A percentile compares a stretch with the other conserved stretches of the same genome.
Conservation (phyloP, 495 filamentous ascomycete genomes). For the Penicillium cataractarum region DNA sequence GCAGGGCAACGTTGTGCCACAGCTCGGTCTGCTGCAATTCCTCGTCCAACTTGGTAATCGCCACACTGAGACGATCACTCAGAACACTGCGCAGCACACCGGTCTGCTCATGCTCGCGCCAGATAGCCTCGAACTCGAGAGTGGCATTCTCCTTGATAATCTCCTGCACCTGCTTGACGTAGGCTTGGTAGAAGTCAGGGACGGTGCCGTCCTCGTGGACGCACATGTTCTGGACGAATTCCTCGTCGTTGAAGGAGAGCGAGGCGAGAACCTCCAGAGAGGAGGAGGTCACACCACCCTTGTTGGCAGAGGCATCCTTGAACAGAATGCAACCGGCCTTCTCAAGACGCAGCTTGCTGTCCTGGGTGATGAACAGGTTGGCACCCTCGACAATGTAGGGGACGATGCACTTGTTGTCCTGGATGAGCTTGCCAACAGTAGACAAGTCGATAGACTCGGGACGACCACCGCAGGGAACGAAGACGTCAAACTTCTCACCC, state of each 20-base stretch:
- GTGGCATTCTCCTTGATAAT: conserved; percentile 86
- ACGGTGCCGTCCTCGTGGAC: conserved; percentile 73
- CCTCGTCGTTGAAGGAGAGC: conserved; percentile 86
- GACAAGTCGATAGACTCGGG: conserved; percentile 95
- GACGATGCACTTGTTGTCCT: conserved; percentile 77
- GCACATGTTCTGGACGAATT: conserved; percentile 94
- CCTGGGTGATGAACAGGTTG: conserved; percentile 98
- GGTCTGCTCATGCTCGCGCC: conserved; percentile 87
- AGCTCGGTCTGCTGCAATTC: conserved; percentile 90
- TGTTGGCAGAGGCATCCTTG: conserved; percentile 98
- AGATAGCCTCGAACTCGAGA: conserved; percentile 97
- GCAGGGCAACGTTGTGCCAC: conserved; percentile 81
- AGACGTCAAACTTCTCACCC: conserved; percentile 73
- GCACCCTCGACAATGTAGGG: conserved; percentile 97
- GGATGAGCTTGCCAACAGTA: conserved; percentile 80
- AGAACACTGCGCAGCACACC: conserved; percentile 78
- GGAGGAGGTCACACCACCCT: conserved; percentile 98
- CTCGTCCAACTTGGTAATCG: conserved; percentile 94
- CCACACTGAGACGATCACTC: conserved; percentile 83
- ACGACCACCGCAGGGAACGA: conserved; percentile 95
- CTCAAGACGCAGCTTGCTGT: conserved; percentile 93
- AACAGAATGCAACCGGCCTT: conserved; percentile 90
- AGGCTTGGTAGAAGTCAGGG: conserved; percentile 87
- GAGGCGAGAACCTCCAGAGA: conserved; percentile 95
- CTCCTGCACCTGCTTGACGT: conserved; percentile 88